A percentile compares a stretch with the other conserved stretches of the same genome.
phyloP scores from a whole-genome alignment of 2,329 filamentous ascomycete genomes.

The Dryadomyces quercivorus region DNA sequence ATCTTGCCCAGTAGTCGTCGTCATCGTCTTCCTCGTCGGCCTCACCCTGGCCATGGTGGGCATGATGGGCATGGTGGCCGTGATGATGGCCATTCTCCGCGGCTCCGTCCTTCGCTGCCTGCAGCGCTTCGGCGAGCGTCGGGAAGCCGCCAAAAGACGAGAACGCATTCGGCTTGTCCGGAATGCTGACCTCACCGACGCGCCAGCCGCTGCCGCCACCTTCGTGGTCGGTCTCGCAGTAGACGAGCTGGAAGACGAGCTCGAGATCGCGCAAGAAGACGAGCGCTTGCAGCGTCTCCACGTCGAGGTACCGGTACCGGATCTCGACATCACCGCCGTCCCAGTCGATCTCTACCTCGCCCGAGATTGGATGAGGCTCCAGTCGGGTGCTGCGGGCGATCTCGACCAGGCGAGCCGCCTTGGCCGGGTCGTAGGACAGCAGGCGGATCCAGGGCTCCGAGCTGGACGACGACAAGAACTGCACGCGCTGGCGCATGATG shows the following conservation, averaged over 20 bases:
- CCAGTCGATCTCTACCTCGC: conserved; percentile 65
- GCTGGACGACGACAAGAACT: conserved; percentile 47
- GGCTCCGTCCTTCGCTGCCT: conserved; percentile 26
- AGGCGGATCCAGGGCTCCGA: conserved; percentile 62
- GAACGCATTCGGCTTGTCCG: conserved; percentile 46
- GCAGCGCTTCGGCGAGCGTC: conserved; percentile 49
- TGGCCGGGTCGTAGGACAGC: conserved; percentile 53
- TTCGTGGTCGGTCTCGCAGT: conserved; percentile 53
- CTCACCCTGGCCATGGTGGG: background rate
- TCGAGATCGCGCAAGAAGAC: conserved; percentile 46
- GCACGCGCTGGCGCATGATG: conserved; percentile 53
- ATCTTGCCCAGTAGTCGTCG: conserved; percentile 69
- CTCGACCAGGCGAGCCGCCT: conserved; percentile 44
- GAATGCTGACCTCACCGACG: conserved; percentile 54
- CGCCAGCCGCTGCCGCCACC: conserved; percentile 55
- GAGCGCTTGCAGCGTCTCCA: conserved; percentile 61
- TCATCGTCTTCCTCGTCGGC: conserved; percentile 53
- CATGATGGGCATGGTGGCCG: conserved; percentile 4
- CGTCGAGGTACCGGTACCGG: conserved; percentile 56
- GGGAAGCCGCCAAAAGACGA: conserved; percentile 35
- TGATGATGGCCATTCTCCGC: conserved; percentile 10
- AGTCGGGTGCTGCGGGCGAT: conserved; percentile 50
- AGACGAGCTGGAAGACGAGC: conserved; percentile 54
- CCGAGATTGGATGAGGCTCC: conserved; percentile 71
- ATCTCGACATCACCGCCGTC: conserved; percentile 45